phyloP scores from a whole-genome alignment of 495 filamentous ascomycete genomes.

The Trichoderma gamsii region DNA sequence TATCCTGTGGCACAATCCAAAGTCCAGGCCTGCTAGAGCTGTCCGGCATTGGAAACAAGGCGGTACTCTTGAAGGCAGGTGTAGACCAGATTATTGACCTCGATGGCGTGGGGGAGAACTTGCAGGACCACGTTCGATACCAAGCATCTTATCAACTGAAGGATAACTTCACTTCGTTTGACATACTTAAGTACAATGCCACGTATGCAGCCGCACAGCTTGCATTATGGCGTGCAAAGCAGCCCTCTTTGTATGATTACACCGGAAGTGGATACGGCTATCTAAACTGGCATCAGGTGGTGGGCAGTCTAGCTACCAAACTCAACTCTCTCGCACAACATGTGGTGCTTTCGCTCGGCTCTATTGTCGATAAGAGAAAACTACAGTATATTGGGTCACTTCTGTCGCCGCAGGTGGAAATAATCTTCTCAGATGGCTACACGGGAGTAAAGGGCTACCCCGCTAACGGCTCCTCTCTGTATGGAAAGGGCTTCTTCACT shows the following conservation, averaged over 20 bases:
- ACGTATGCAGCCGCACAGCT: conserved; percentile 23
- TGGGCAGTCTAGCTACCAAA: conserved; percentile 13
- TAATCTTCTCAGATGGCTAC: conserved; percentile 30
- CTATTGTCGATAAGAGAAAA: conserved; percentile 20
- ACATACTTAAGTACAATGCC: conserved; percentile 19
- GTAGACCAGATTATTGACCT: conserved; percentile 44
- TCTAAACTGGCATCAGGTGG: conserved; percentile 20
- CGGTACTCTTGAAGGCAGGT: conserved; percentile 34
- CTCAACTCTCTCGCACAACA: conserved; percentile 18
- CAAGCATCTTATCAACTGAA: conserved; percentile 17
- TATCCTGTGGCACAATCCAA: conserved; percentile 53
- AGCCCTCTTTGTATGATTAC: conserved; percentile 23
- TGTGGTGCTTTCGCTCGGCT: background rate
- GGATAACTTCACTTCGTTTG: conserved; percentile 18
- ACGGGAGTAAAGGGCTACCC: conserved; percentile 31
- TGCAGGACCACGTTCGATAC: conserved; percentile 45
- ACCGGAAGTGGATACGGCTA: conserved; percentile 24
- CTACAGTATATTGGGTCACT: conserved; percentile 22
- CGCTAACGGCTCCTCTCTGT: conserved; percentile 21
- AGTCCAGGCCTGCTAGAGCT: conserved; percentile 53
- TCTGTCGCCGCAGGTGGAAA: conserved; percentile 27
- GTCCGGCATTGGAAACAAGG: conserved; percentile 46
- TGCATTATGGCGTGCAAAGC: conserved; percentile 18
- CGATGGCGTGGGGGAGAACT: conserved; percentile 51
- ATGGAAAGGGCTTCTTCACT: conserved; percentile 35